Base-by-base conservation (phyloP, 495 filamentous ascomycete species). In the Margaritispora aquatica region DNA sequence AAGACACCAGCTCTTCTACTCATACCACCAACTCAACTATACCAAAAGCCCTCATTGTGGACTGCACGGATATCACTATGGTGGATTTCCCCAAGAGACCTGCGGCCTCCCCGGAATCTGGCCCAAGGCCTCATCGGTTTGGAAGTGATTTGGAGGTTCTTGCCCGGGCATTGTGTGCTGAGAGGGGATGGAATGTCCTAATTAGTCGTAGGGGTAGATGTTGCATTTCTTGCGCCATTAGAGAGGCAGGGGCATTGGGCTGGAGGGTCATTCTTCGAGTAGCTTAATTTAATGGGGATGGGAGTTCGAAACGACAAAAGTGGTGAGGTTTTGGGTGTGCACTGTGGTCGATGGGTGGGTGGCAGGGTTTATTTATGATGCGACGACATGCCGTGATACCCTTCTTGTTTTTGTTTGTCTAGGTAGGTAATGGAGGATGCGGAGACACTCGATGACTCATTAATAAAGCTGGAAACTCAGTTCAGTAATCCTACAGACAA, bases 201-300 rank as follows among this genome's bases (percentile, higher is more conserved):
- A 81, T 91, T 59, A 85, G 84, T 51, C 73, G 86, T 26, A 76
- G 76, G 47, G 79, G 83, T 51, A 75, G 83, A 62, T 83, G 80
- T 0, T 90, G 88, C 66, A 61, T 89, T 34, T 76, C 78, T 9
- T 89, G 88, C 65, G 84, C 85, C 62, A 79, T 91, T 26, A 75
- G 88, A 23, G 87, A 91, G 71, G 87, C 86, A 0, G 80, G 79
- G 11, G 87, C 87, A 7, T 63, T 89, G 49, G 81, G 82, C 7
- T 82, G 86, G 71, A 80, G 77, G 48, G 79, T 89, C 19, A 75
- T 91, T 36, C 74, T 91, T 34, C 75, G 85, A 55, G 76, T 88
- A 11, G 77, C 81, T 19, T 82, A 44, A 17, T 7, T 44, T 44
- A 34, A 34, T 5, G 8, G 17, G 2, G 4, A 8, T 44, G 8